Conservation (phyloP, 192 early-diverging fungal genomes). For the Ambispora gerdemannii region DNA sequence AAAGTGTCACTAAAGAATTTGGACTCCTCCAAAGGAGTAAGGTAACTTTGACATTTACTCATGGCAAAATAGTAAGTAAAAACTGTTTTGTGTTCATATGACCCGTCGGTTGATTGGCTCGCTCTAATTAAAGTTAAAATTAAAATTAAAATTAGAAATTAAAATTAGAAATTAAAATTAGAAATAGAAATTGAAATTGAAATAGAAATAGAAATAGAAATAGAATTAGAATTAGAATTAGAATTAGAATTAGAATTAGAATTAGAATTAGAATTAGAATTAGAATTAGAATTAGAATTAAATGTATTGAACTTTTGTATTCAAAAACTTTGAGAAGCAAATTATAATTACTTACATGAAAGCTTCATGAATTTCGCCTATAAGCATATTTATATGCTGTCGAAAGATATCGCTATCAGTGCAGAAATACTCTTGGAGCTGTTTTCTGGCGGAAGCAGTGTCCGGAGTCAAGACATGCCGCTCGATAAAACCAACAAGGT, state of each 20-base stretch:
- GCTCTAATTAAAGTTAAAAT: too few species aligned
- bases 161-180: too few species aligned
- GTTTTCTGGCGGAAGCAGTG: background rate
- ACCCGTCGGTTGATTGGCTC: background rate
- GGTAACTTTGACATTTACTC: constrained; percentile 19
- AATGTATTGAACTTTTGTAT: too few species aligned
- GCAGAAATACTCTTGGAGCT: constrained; percentile 13
- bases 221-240: background rate
- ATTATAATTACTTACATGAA: constrained; percentile 24
- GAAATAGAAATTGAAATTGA: background rate
- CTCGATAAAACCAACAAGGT: constrained; percentile 20
- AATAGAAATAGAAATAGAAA: background rate
- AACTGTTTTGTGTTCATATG: constrained; percentile 22
- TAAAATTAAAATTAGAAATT: too few species aligned
- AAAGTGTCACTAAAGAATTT: background rate
- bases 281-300: background rate
- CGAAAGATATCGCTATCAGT: constrained; percentile 19
- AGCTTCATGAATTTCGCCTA: constrained; percentile 29
- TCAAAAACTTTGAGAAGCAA: too few species aligned
- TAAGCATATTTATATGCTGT: constrained; percentile 23
- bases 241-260: background rate
- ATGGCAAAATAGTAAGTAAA: constrained; percentile 25
- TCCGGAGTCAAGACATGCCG: constrained; percentile 12
- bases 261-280: background rate
- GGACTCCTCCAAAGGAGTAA: background rate